Evolutionary conservation across 805 yeast species (phyloP).

Genomic region (Schwanniomyces yamadae): DNA sequence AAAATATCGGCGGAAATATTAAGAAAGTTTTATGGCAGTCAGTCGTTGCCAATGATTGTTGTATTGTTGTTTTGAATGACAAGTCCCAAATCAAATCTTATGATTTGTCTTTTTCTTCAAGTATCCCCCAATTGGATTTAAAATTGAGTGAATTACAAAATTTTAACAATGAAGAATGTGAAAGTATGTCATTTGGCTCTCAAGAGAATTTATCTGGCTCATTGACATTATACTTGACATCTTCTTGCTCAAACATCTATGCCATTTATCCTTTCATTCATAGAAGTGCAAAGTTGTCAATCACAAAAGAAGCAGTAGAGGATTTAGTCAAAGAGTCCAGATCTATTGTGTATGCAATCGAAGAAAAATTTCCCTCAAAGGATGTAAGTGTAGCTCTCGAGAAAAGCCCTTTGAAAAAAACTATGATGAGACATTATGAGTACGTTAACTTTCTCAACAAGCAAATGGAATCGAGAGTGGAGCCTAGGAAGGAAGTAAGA

Average conservation of each 20-base stretch:
- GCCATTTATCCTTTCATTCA: conserved; percentile 29
- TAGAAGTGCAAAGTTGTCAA: conserved; percentile 14
- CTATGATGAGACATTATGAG: conserved; percentile 17
- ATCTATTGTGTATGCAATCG: conserved; percentile 9
- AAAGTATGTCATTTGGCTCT: conserved; percentile 32
- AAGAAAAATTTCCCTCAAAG: conserved; percentile 12
- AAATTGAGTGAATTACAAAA: conserved; percentile 11
- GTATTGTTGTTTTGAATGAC: conserved; percentile 24
- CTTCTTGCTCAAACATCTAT: conserved; percentile 19
- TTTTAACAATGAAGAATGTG: conserved; percentile 14
- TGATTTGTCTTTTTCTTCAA: conserved; percentile 19
- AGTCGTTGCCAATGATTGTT: conserved; percentile 17
- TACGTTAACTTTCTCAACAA: conserved; percentile 12
- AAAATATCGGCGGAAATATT: conserved; percentile 14
- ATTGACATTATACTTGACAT: conserved; percentile 28
- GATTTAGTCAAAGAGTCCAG: conserved; percentile 13
- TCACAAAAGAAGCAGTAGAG: conserved; percentile 14
- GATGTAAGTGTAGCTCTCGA: conserved; percentile 9
- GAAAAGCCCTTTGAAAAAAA: conserved; percentile 12
- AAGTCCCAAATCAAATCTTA: conserved; percentile 16
- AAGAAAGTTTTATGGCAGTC: conserved; percentile 28
- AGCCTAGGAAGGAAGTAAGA: conserved; percentile 14
- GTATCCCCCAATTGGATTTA: conserved; percentile 18
- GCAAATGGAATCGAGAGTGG: conserved; percentile 10
- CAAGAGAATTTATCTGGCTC: conserved; percentile 20